Percentiles rank a stretch among this genome's conserved stretches.
phyloP scores from a whole-genome alignment of 1,284 basidiomycete genomes.

The Apiotrichum veenhuisii region DNA sequence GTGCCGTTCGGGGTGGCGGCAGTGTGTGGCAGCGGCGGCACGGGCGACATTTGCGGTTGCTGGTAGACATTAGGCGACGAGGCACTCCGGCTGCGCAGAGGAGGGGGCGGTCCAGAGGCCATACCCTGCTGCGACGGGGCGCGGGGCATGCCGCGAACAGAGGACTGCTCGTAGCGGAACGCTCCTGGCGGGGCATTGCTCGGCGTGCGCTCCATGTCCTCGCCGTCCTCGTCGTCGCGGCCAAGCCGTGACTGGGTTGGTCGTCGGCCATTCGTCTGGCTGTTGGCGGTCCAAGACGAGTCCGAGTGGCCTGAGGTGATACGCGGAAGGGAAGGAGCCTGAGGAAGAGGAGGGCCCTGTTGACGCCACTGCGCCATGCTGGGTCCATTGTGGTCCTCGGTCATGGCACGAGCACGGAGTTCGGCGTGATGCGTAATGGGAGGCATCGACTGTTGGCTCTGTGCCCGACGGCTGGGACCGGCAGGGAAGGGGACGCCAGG shows the following conservation, averaged over 20 bases:
- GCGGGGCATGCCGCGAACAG: slow-evolving; percentile 34
- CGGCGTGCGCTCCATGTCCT: slow-evolving; percentile 6
- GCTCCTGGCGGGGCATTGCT: slow-evolving; percentile 8
- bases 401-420: slow-evolving; percentile 59
- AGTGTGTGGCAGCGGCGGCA: slow-evolving; percentile 23
- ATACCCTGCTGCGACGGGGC: slow-evolving; percentile 30
- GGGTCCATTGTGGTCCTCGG: slow-evolving; percentile 65
- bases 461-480: slow-evolving; percentile 52
- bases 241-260: slow-evolving; percentile 3
- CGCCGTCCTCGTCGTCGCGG: slow-evolving; percentile 1
- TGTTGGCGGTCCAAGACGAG: slow-evolving; percentile 23
- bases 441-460: slow-evolving; percentile 57
- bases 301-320: slow-evolving; percentile 36
- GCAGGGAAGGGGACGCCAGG: slow-evolving; percentile 53
- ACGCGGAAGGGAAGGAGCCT: slow-evolving; percentile 28
- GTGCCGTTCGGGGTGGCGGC: slow-evolving; percentile 4
- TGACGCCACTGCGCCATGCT: slow-evolving; percentile 64
- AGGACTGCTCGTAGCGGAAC: slow-evolving; percentile 22
- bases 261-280: too few species aligned
- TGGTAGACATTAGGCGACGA: slow-evolving; percentile 53
- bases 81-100: slow-evolving; percentile 49
- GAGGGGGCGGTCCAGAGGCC: slow-evolving; percentile 26
- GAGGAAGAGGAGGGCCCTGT: slow-evolving; percentile 57
- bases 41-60: slow-evolving; percentile 23
- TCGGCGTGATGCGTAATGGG: slow-evolving; percentile 55